Evolutionary conservation across 257 asterid species (phyloP).

Genomic region (Solanum medicagineum): DNA sequence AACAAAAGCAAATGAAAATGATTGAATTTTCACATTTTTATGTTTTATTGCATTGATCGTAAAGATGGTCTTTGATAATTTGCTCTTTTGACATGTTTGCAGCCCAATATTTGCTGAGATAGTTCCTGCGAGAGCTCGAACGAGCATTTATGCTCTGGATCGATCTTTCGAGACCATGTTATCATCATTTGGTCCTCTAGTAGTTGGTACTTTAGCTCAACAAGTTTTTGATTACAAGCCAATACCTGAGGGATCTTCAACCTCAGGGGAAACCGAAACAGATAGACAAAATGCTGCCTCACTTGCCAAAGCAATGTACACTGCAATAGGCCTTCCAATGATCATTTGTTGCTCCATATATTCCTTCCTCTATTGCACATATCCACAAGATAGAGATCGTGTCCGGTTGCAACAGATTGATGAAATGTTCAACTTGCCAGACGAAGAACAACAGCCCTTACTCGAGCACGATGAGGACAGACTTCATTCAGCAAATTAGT

Average conservation of each 20-base stretch:
- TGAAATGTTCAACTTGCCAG: neutral
- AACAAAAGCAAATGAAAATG: neutral
- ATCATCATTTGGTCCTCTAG: constrained; percentile 74
- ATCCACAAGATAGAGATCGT: neutral
- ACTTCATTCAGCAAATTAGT: constrained; percentile 17
- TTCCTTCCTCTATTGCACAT: neutral
- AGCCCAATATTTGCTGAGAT: constrained; percentile 12
- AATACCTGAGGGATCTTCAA: constrained; percentile 2
- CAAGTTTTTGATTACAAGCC: constrained; percentile 58
- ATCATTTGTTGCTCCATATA: constrained; percentile 31
- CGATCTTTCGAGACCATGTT: constrained; percentile 43
- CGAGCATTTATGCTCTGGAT: constrained; percentile 5
- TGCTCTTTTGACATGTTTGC: constrained; percentile 23
- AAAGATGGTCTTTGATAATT: constrained; percentile 5
- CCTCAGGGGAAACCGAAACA: neutral
- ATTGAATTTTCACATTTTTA: neutral
- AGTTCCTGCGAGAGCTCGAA: neutral
- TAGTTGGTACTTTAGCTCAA: constrained; percentile 64
- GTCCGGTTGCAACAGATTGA: neutral
- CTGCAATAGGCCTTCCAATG: constrained; percentile 71
- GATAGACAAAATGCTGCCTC: constrained; percentile 67
- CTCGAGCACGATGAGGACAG: constrained; percentile 34
- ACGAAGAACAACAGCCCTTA: neutral
- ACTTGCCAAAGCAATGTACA: constrained; percentile 80
- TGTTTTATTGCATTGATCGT: neutral